phyloP scores from a whole-genome alignment of 2,329 filamentous ascomycete species.

The Chalaropsis ovoidea region DNA sequence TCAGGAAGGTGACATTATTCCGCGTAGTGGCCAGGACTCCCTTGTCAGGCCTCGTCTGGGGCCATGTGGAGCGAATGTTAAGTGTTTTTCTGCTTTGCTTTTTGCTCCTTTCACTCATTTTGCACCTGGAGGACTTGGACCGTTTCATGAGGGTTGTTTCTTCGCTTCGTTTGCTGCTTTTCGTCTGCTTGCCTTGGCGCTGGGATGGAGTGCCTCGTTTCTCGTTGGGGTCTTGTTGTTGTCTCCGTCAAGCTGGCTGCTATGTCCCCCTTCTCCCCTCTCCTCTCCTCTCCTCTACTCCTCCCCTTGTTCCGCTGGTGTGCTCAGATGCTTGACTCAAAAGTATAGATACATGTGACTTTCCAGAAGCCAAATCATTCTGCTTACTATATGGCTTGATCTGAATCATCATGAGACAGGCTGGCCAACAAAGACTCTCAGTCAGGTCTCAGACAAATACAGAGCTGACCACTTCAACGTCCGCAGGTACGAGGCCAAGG shows the following conservation, averaged over 20 bases:
- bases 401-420: not conserved
- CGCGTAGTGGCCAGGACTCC: not conserved
- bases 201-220: not conserved
- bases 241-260: not conserved
- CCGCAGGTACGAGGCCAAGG: not conserved
- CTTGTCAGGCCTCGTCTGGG: not conserved
- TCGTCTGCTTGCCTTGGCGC: not conserved
- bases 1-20: no score
- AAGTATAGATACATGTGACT: not conserved
- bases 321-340: not conserved
- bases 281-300: not conserved
- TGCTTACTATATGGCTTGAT: not conserved
- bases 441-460: not conserved
- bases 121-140: not conserved
- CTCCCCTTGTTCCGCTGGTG: not conserved
- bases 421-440: not conserved
- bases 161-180: slow-evolving; percentile 4
- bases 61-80: not conserved
- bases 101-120: not conserved
- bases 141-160: not conserved
- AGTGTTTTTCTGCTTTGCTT: not conserved
- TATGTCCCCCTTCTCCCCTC: not conserved
- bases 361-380: not conserved
- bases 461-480: not conserved
- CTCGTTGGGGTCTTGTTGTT: not conserved